A percentile compares a stretch with the other conserved stretches of the same genome.
These are phyloP conservation scores for Picea glauca DNA, from an alignment of 75 land plant genomes.

Conservation along the genomic window DNA sequence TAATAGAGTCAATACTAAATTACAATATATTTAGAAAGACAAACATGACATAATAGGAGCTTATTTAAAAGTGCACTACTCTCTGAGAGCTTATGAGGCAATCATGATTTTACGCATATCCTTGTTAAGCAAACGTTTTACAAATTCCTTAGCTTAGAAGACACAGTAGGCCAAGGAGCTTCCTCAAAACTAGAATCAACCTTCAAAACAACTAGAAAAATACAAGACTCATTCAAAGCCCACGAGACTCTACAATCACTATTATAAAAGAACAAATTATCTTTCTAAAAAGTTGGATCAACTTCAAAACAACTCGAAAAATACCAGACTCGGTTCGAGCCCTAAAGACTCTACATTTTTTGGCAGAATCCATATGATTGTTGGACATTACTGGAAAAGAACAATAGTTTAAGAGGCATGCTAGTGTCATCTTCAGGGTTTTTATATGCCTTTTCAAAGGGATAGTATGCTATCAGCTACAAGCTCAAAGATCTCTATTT, in stretches of 20 bases:
- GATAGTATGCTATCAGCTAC: no score
- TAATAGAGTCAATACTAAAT: neutral
- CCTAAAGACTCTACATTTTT: no score
- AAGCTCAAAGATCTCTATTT: no score
- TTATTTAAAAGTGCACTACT: constrained; percentile 14
- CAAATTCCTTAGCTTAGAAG: constrained; percentile 85
- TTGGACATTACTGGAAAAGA: no score
- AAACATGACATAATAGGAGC: neutral
- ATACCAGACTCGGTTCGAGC: constrained; percentile 94
- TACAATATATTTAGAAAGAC: neutral
- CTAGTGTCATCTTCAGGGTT: no score
- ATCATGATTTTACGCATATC: constrained; percentile 82
- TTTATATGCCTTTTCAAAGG: no score
- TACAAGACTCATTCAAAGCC: constrained; percentile 27
- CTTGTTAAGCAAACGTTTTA: constrained; percentile 82
- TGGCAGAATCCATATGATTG: no score
- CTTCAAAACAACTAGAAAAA: constrained; percentile 79
- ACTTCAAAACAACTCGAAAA: no score
- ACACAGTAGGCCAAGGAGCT: constrained; percentile 83
- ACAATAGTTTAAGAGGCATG: no score
- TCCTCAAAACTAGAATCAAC: constrained; percentile 90
- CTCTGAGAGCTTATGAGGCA: constrained; percentile 83
- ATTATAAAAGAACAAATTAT: no score
- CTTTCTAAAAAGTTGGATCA: no score
- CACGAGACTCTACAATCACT: constrained; percentile 41